Evolutionary conservation across 768 basidiomycete genomes (phyloP), one percentile per base, ranked within the genome.

Genomic region (Cystobasidium onofrii): DNA sequence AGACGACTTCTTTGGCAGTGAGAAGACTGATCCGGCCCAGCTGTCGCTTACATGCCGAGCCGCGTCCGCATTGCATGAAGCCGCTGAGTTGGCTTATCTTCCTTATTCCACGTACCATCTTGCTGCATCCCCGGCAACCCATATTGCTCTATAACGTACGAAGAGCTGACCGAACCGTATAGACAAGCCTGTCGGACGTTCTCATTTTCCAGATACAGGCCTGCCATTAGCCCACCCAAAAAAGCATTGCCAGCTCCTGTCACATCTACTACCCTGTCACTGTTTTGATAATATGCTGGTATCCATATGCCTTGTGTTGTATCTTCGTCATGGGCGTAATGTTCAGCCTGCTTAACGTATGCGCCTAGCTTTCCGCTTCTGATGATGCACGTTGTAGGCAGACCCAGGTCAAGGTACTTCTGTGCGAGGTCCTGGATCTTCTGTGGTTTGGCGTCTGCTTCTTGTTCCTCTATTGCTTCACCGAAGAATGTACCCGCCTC

Each of bases 401-500:
- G 76, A 1, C 78, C 78, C 13, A 57, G 60, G 2, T 73, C 74
- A 0, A 74, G 44, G 66, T 78, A 78, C n/a, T 63, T 1, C 43
- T 46, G 34, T 29, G 76, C 77, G 10, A 78, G 54, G 15, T 69
- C 60, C 57, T 78, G 75, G 18, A 79, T 84, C 0, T 89, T 89
- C 17, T 77, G 29, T 33, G 44, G 27, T 27, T 71, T 71, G 0
- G 74, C 76, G 4, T 73, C 4, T 43, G 20, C 0, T 9, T 25
- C 83, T 15, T 81, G 79, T 17, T 80, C 76, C 0, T 87, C 87
- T 0, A 89, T 82, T 2, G 87, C 86, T 72, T 88, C 81, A 15
- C 85, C 83, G 52, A 90, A 83, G 78, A 93, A 87, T 60, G 82
- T 80, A 12, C 79, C 80, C 31, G 90, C 91, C 80, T 95, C 92